These are phyloP conservation scores for Tolypocladium sp. DNA, from an alignment of 2,329 filamentous ascomycete species.

Conservation along the genomic window DNA sequence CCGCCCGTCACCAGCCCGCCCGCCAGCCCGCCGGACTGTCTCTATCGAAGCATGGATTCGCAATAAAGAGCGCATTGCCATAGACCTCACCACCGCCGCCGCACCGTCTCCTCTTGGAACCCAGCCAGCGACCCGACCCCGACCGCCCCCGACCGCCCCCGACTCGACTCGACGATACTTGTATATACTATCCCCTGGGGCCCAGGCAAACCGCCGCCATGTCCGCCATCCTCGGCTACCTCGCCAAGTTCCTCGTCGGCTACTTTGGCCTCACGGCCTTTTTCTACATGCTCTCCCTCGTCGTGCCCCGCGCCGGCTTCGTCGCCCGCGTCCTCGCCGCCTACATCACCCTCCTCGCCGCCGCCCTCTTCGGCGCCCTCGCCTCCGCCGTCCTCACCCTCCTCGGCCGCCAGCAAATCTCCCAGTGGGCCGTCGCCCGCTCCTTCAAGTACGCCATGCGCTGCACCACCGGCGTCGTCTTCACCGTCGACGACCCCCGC, in stretches of 20 bases:
- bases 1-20: not conserved
- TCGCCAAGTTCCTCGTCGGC: slow-evolving; percentile 38
- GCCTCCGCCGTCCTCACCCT: slow-evolving; percentile 64
- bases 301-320: slow-evolving; percentile 54
- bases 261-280: slow-evolving; percentile 41
- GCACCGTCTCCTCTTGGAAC: no score
- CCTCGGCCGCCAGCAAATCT: slow-evolving; percentile 62
- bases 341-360: slow-evolving; percentile 52
- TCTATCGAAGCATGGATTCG: not conserved
- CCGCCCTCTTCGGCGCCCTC: slow-evolving; percentile 64
- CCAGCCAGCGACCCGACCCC: not conserved
- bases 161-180: no score
- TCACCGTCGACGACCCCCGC: slow-evolving; percentile 61
- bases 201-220: slow-evolving; percentile 16
- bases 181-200: no score
- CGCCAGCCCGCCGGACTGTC: not conserved
- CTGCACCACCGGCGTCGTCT: slow-evolving; percentile 65
- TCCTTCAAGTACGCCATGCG: slow-evolving; percentile 75
- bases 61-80: not conserved
- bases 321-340: slow-evolving; percentile 58
- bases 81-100: not conserved
- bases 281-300: slow-evolving; percentile 55
- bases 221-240: slow-evolving; percentile 24
- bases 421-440: slow-evolving; percentile 78
- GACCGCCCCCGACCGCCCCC: not conserved